Evolutionary conservation across 2,329 filamentous ascomycete genomes (phyloP), one percentile per base, ranked within the genome.

Genomic region (Mycosphaerella sp.): DNA sequence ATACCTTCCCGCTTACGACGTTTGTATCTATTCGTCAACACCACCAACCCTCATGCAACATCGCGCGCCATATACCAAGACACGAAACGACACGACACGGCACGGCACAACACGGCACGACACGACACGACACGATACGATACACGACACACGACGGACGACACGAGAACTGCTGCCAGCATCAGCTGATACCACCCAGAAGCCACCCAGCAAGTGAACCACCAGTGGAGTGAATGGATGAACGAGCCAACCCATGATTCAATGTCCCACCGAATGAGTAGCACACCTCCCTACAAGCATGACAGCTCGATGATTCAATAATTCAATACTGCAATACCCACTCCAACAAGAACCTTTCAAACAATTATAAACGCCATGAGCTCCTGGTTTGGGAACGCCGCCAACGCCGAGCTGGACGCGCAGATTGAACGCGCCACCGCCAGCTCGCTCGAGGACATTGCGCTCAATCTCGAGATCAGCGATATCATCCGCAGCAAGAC

Each of bases 401-500:
- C 84, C 72, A 89, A 88, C 71, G 87, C 85, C 67, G 89, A 89
- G 73, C 79, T 98, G 72, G 93, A 98, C 72, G 90, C 95, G 74
- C 93, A 97, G 79, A 86, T 98, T 66, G 91, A 96, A 70, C 88
- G 86, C 71, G 93, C 93, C 46, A 98, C 93, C 13, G 85, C 87
- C 60, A 95, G 89, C 67, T 97, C 90, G 71, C 78, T 98, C 86
- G 95, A 98, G 73, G 91, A 98, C 67, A 97, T 98, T 69, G 86
- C 93, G 36, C 81, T 96, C 62, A 97, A 97, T 69, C 84, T 98
- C 66, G 93, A 98, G 72, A 97, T 98, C 63, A 96, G 91, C 70
- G 93, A 98, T 74, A 78, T 95, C 62, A 96, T 98, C 70, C 83
- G 93, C 63, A 97, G 90, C 65, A 97, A 97, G 76, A 95, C 89